Percentiles rank a stretch among this genome's conserved stretches.
These are phyloP conservation scores for Penicillium rolfsii DNA, from an alignment of 2,329 filamentous ascomycete species.

Conservation along the genomic window DNA sequence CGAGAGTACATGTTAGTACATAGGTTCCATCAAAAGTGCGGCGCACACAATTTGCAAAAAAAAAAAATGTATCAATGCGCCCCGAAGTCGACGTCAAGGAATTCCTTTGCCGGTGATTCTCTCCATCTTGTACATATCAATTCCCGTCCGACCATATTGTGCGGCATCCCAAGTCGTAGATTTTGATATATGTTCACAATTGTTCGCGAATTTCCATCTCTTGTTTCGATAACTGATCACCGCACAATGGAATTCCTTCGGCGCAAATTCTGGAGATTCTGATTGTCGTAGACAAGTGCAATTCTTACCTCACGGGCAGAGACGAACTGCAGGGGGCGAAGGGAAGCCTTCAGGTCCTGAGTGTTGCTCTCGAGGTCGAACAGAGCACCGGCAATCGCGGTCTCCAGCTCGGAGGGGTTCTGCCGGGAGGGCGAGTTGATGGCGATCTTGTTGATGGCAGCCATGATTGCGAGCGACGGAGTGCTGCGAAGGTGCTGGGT, in stretches of 20 bases:
- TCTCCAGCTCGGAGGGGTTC: slow-evolving; percentile 97
- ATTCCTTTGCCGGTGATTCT: slow-evolving; percentile 6
- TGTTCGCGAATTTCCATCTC: slow-evolving; percentile 20
- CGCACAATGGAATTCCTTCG: slow-evolving; percentile 21
- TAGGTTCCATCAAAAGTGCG: slow-evolving; percentile 17
- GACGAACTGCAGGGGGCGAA: slow-evolving; percentile 97
- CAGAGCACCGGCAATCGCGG: slow-evolving; percentile 92
- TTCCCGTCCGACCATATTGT: background rate
- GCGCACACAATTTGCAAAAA: slow-evolving; percentile 19
- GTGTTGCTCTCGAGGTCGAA: slow-evolving; percentile 99
- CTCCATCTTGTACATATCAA: background rate
- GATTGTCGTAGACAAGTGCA: slow-evolving; percentile 19
- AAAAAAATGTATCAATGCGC: slow-evolving; percentile 9
- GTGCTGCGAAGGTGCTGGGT: slow-evolving; percentile 42
- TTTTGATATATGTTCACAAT: slow-evolving; percentile 21
- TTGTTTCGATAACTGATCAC: slow-evolving; percentile 16
- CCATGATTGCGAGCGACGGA: slow-evolving; percentile 60
- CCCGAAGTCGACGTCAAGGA: slow-evolving; percentile 8
- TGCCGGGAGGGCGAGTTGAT: slow-evolving; percentile 93
- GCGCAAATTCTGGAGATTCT: slow-evolving; percentile 22
- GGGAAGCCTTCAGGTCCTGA: slow-evolving; percentile 91
- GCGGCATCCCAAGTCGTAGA: slow-evolving; percentile 6
- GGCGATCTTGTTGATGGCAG: slow-evolving; percentile 97
- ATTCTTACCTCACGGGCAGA: slow-evolving; percentile 96
- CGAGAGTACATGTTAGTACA: slow-evolving; percentile 39